Base-by-base conservation (phyloP, 1,139 yeast genomes). In the Sugiyamaella neomexicana region DNA sequence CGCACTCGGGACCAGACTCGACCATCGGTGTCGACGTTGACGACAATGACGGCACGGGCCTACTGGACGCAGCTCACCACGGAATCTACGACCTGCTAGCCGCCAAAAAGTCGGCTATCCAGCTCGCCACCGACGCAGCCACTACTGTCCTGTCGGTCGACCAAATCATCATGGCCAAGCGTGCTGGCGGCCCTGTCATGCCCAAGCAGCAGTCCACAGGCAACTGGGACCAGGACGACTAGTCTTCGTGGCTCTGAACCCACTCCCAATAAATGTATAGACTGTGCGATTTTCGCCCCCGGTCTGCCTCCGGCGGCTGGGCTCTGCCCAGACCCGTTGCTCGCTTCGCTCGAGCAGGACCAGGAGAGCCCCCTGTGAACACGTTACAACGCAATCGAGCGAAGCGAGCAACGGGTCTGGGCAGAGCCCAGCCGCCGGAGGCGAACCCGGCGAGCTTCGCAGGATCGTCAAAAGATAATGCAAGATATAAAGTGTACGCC, bases 181-280 rank as follows among this genome's bases (percentile, higher is more conserved):
- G 95, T 68, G 96, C 97, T 1, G 99, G 99, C 62, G 99, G 99
- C 27, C 99, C 99, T 46, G 86, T 79, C 46, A 83, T 90, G 80
- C 97, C 97, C 52, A 80, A 83, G 64, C 96, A 88, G 68, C 87
- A 85, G 63, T 83, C 86, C 70, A 93, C 95, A 45, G 97, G 97
- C 57, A 91, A 91, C 76, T 91, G 99, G 99, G 99, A 91, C 70
- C 96, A 86, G 73, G 98, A 81, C 58, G 97, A 90, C 74, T 89
- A 75, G 23, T 8, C n/a, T 4, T 12, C 34, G 10, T 29, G n/a
- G 3, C 25, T 20, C 34, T 29, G n/a, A n/a, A n/a, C n/a, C n/a
- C n/a, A n/a, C n/a, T 12, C 43, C 43, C 38, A 34, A 27, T 7
- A 25, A 42, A 42, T 42, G 44, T 40, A 40, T 40, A 40, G 44